These are phyloP conservation scores for Sambucus nigra DNA, from an alignment of 129 eudicot species.

Conservation along the genomic window DNA sequence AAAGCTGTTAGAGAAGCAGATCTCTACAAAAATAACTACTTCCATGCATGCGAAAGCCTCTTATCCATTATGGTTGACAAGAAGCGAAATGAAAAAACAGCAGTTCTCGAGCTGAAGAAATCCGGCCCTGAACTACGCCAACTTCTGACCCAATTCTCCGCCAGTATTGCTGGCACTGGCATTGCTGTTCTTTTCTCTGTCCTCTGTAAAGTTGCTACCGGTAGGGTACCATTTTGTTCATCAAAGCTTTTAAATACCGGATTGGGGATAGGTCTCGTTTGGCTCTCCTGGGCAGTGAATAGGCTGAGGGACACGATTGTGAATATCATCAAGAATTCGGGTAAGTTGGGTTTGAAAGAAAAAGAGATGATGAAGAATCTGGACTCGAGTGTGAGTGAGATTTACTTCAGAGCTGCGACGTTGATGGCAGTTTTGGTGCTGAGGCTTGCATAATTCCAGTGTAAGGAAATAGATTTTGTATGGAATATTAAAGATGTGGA, in stretches of 20 bases:
- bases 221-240: slow-evolving; percentile 50
- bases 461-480: not conserved
- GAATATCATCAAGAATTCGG: slow-evolving; percentile 41
- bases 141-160: slow-evolving; percentile 75
- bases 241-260: slow-evolving; percentile 59
- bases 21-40: slow-evolving; percentile 35
- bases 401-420: slow-evolving; percentile 56
- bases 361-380: slow-evolving; percentile 54
- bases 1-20: slow-evolving; percentile 29
- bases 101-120: slow-evolving; percentile 47
- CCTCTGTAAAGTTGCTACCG: slow-evolving; percentile 41
- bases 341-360: slow-evolving; percentile 37
- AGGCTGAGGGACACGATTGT: slow-evolving; percentile 61
- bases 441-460: slow-evolving; percentile 47
- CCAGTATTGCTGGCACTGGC: slow-evolving; percentile 90
- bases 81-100: slow-evolving; percentile 33
- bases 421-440: slow-evolving; percentile 54
- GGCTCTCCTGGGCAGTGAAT: slow-evolving; percentile 86
- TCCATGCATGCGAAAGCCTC: slow-evolving; percentile 73
- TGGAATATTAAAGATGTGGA: no score
- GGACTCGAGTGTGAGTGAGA: slow-evolving; percentile 50
- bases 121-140: slow-evolving; percentile 63
- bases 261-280: slow-evolving; percentile 75
- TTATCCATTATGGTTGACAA: slow-evolving; percentile 61
- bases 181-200: slow-evolving; percentile 75